A percentile compares a stretch with the other conserved stretches of the same genome.
Conservation (phyloP, 192 early-diverging fungal species). For the Coemansia sp. region DNA sequence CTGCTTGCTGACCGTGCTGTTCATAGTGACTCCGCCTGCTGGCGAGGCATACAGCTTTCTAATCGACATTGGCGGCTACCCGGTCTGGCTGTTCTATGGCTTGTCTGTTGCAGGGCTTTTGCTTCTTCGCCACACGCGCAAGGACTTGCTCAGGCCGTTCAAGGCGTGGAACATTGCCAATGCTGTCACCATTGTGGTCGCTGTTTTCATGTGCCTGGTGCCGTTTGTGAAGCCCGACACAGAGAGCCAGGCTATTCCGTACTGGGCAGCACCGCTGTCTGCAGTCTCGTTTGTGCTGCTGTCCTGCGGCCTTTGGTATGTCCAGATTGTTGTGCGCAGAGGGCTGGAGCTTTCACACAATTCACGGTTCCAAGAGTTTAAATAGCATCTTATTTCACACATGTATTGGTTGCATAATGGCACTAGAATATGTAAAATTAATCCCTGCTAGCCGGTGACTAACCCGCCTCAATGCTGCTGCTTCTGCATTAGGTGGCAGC, state of each 20-base stretch:
- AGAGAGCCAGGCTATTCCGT: slow-evolving; percentile 26
- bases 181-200: slow-evolving; percentile 22
- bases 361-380: slow-evolving; percentile 1
- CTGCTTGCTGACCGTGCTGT: slow-evolving; percentile 27
- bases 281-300: slow-evolving; percentile 37
- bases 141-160: slow-evolving; percentile 51
- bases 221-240: slow-evolving; percentile 28
- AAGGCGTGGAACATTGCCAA: slow-evolving; percentile 36
- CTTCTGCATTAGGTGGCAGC: too few species aligned
- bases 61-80: slow-evolving; percentile 57
- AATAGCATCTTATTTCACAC: neutral
- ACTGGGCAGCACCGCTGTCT: slow-evolving; percentile 45
- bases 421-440: too few species aligned
- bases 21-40: slow-evolving; percentile 50
- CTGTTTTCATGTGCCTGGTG: slow-evolving; percentile 42
- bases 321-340: slow-evolving; percentile 27
- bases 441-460: too few species aligned
- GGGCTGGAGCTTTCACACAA: slow-evolving; percentile 30
- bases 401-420: too few species aligned
- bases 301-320: slow-evolving; percentile 46
- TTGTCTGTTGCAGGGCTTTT: slow-evolving; percentile 58
- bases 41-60: slow-evolving; percentile 59
- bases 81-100: slow-evolving; percentile 58
- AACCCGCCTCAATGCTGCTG: too few species aligned
- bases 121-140: slow-evolving; percentile 44